Evolutionary conservation across 1,284 basidiomycete genomes (phyloP), one percentile per base, ranked within the genome.

Genomic region (Fomitopsis pinicola): DNA sequence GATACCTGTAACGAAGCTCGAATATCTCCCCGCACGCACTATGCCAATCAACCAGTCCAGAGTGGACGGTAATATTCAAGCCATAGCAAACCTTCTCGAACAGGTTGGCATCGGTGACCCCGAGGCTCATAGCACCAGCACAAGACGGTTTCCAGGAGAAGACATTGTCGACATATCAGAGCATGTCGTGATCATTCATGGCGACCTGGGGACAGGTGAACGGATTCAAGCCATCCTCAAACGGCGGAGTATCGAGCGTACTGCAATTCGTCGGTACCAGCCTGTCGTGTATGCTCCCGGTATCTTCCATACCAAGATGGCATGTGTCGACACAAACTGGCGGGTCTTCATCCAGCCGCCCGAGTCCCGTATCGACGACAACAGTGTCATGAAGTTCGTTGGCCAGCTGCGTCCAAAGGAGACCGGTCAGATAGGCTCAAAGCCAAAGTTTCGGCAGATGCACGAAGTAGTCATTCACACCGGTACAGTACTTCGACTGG

Each of bases 231-330:
- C 60, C 9, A 35, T 63, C 0, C 59, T 58, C 19, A 8, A 19
- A 54, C 22, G 0, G 5, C 50, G 63, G 0, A 42, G 64, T 3
- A 66, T 68, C 0, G 68, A 75, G 36, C 22, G 38, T 0, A 64
- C 64, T 8, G 55, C 62, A 0, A 70, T 64, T 61, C 40, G 63
- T 4, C 63, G 61, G 0, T 58, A 74, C 5, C 73, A 75, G 57
- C 68, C 59, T 44, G 57, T 75, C 0, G 66, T 77, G 9, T 72
- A 68, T 59, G 61, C 75, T 0, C 62, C 70, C 17, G 76, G 77
- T 0, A 63, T 77, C 1, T 78, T 78, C 56, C 76, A 78, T 42
- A 59, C 72, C n/a, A 71, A 74, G 60, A 78, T 78, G 77, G 76
- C 75, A 0, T 71, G 66, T 28, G 71, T 68, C 0, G 73, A 77